Percentiles rank a stretch among this genome's conserved stretches.
These are phyloP conservation scores for Poa pratensis DNA, from an alignment of 176 grass and related monocot species.

Conservation along the genomic window DNA sequence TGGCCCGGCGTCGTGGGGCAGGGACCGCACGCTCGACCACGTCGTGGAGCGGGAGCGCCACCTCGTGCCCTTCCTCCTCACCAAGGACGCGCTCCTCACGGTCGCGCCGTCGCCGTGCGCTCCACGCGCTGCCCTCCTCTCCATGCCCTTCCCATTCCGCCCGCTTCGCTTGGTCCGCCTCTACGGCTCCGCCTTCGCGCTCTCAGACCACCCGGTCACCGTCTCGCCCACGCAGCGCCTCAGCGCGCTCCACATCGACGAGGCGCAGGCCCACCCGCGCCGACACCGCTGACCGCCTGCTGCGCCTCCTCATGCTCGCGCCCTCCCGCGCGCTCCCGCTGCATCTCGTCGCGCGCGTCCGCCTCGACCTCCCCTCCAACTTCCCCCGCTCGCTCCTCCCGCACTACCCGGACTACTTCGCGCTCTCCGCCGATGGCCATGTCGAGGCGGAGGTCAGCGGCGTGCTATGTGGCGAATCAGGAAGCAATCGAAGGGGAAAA, in stretches of 20 bases:
- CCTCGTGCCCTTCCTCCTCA: constrained; percentile 74
- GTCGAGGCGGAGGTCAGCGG: no score
- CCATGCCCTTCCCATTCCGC: constrained; percentile 73
- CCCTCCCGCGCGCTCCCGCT: constrained; percentile 66
- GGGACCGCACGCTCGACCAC: constrained; percentile 85
- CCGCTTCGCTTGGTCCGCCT: constrained; percentile 75
- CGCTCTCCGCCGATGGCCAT: constrained; percentile 51
- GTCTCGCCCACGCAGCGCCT: constrained; percentile 63
- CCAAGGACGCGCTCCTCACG: constrained; percentile 85
- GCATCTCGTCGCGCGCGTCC: constrained; percentile 62
- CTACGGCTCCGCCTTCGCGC: constrained; percentile 71
- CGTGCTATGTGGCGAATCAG: no score
- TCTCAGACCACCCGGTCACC: constrained; percentile 54
- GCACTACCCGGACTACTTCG: constrained; percentile 83
- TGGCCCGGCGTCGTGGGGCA: constrained; percentile 64
- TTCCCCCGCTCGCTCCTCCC: constrained; percentile 71
- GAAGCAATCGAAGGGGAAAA: no score
- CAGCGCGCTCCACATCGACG: constrained; percentile 60
- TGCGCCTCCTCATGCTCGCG: constrained; percentile 84
- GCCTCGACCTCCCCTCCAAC: constrained; percentile 71
- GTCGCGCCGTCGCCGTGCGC: constrained; percentile 58
- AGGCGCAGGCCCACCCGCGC: constrained; percentile 32
- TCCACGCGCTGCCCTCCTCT: constrained; percentile 66
- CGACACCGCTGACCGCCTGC: constrained; percentile 60
- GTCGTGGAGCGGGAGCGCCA: constrained; percentile 74